These are phyloP conservation scores for Phytopythium delawarense DNA, from an alignment of 352 stramenopile genomes.

Conservation along the genomic window DNA sequence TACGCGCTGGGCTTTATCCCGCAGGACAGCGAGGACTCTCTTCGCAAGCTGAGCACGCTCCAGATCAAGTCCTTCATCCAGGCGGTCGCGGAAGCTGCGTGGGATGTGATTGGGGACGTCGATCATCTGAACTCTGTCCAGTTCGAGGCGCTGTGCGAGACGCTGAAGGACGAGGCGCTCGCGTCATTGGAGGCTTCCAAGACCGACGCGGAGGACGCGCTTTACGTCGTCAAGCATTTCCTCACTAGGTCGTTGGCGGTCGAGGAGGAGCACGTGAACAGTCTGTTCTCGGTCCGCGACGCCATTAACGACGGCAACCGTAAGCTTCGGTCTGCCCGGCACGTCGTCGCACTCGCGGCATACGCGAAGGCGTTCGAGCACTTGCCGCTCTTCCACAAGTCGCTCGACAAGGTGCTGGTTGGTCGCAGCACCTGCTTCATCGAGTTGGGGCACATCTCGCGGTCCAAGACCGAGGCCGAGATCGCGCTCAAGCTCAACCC, in stretches of 20 bases:
- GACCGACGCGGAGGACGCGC: conserved; percentile 28
- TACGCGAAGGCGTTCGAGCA: conserved; percentile 60
- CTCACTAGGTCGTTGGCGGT: conserved; percentile 49
- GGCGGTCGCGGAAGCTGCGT: conserved; percentile 60
- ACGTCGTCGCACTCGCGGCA: conserved; percentile 47
- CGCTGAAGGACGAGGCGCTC: conserved; percentile 28
- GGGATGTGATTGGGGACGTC: conserved; percentile 46
- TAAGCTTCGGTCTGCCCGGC: conserved; percentile 38
- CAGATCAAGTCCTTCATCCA: conserved; percentile 88
- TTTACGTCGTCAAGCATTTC: conserved; percentile 73
- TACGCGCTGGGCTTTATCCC: conserved; percentile 70
- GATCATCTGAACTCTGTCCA: conserved; percentile 56
- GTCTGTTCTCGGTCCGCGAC: conserved; percentile 41
- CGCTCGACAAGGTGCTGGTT: conserved; percentile 50
- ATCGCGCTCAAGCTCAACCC: conserved; percentile 58
- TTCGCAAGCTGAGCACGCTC: conserved; percentile 74
- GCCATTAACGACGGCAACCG: conserved; percentile 59
- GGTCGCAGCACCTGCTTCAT: conserved; percentile 60
- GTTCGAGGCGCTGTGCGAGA: conserved; percentile 76
- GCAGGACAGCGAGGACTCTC: conserved; percentile 23
- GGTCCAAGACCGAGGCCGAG: conserved; percentile 36
- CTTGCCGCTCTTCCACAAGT: conserved; percentile 63
- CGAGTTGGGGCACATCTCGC: conserved; percentile 36
- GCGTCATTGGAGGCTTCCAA: conserved; percentile 27
- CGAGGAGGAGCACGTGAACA: conserved; percentile 46